Base-by-base conservation (phyloP, 2,329 filamentous ascomycete genomes). In the Fusarium cicatricum region DNA sequence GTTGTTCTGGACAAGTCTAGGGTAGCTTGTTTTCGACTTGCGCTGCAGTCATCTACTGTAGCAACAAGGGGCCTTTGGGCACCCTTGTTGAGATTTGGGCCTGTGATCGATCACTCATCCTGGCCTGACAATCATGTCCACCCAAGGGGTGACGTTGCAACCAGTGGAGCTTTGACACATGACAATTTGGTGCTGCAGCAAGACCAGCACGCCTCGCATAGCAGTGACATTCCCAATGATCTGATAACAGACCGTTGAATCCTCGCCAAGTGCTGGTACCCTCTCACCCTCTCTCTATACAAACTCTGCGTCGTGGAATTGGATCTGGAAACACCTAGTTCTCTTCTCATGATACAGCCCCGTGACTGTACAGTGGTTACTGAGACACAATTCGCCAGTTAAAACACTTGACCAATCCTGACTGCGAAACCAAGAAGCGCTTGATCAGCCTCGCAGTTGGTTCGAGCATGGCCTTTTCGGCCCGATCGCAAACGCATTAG, bases 381-480 rank as follows among this genome's bases (percentile, higher is more conserved):
- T 26, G 23, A 3, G 9, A 26, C 23, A 36, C 40, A 19, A 37
- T 46, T 56, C 38, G 52, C 5, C 45, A 23, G 17, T 16, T 8
- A 9, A 26, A 26, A 10, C 21, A 7, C 28, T 11, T 26, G 17
- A 34, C 26, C 57, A 60, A 60, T 55, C 21, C 40, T 3, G 11
- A 8, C 3, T 7, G 16, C 15, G n/a, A 21, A 28, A 23, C 21
- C 36, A 37, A 36, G 29, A 39, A 52, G 52, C 34, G 10, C 44
- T 52, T 44, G 15, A 14, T 68, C 65, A 68, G 65, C 65, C 65
- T 68, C 50, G 63, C 56, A 54, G 44, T 14, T 26, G 17, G 11
- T 17, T 26, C 21, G 14, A 28, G 32, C 44, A 28, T 57, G 58
- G 68, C 68, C 68, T 66, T 62, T 70, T 70, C 68, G 68, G 68